These are phyloP conservation scores for Xylaria sp. DNA, from an alignment of 2,329 filamentous ascomycete genomes.

Conservation along the genomic window DNA sequence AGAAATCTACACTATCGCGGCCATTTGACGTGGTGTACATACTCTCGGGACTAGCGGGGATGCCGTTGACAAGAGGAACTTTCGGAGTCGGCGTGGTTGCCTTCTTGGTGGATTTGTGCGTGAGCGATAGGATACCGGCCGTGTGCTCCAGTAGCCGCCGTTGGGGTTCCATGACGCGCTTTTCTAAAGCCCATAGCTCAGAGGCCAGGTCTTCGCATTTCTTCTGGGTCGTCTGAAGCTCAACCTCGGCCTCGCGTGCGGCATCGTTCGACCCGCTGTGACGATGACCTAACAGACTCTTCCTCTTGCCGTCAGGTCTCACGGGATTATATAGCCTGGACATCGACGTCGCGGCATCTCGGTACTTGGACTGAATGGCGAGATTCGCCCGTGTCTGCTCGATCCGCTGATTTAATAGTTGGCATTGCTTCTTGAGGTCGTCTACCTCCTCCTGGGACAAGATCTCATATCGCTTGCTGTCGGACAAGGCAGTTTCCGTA, in stretches of 20 bases:
- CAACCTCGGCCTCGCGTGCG: conserved; percentile 68
- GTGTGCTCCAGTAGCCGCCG: conserved; percentile 83
- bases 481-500: conserved; percentile 88
- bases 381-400: conserved; percentile 82
- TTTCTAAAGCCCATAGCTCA: conserved; percentile 80
- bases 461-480: conserved; percentile 84
- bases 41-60: conserved; percentile 77
- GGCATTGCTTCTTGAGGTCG: conserved; percentile 83
- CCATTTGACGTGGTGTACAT: conserved; percentile 70
- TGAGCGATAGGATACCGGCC: conserved; percentile 87
- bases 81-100: conserved; percentile 47
- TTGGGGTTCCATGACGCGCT: conserved; percentile 73
- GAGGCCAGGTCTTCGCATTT: conserved; percentile 85
- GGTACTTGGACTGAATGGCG: conserved; percentile 87
- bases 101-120: conserved; percentile 75
- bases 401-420: conserved; percentile 72
- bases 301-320: conserved; percentile 48
- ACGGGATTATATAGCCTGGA: conserved; percentile 75
- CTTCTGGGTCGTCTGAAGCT: conserved; percentile 72
- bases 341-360: conserved; percentile 88
- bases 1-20: conserved; percentile 59
- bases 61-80: conserved; percentile 52
- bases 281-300: conserved; percentile 53
- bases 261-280: conserved; percentile 51
- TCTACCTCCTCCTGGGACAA: conserved; percentile 92